Base-by-base conservation (phyloP, 805 yeast species). In the Teunomyces gatunensis region DNA sequence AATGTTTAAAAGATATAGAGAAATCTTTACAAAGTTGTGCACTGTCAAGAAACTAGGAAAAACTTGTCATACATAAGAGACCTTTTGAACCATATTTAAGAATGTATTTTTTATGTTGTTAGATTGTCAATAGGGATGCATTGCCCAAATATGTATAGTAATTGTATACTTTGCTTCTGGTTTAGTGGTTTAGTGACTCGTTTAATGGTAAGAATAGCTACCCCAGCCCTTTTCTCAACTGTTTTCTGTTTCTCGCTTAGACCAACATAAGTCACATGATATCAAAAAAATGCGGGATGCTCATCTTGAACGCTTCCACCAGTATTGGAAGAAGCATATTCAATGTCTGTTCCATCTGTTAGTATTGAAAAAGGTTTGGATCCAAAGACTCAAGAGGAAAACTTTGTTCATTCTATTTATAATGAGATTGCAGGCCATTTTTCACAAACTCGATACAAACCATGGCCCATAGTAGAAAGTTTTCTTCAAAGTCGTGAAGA, bases 401-500 rank as follows among this genome's bases (percentile, higher is more conserved):
- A 77, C 44, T 84, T 80, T 59, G 99, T 94, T 1, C 99, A 94
- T 64, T 79, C 80, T n/a, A 96, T 94, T 9, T 94, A 94, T 70
- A 88, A 94, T 60, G 87, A 87, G 49, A 94, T 94, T 25, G 98
- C 99, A 0, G 56, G 84, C 7, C 99, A 94, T 64, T 94, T 94
- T 64, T 91, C 98, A 2, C 85, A 85, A 55, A 94, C 99, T 0
- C 68, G 99, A 42, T 94, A 91, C 68, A 92, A 87, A 71, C 97
- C 98, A 23, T 94, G 99, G 99, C 98, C 98, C 6, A 83, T 90
- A 17, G 99, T 94, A 21, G 88, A 87, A 44, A 65, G 75, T 50
- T 94, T 86, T 60, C 67, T 94, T 39, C 60, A 56, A 9, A 55
- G 65, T 1, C 78, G 80, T 56, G 49, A 61, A 0, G 68, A 69